A percentile compares a stretch with the other conserved stretches of the same genome.
These are phyloP conservation scores for Pterocarpus macrocarpus DNA, from an alignment of 306 rosid genomes.

Conservation along the genomic window DNA sequence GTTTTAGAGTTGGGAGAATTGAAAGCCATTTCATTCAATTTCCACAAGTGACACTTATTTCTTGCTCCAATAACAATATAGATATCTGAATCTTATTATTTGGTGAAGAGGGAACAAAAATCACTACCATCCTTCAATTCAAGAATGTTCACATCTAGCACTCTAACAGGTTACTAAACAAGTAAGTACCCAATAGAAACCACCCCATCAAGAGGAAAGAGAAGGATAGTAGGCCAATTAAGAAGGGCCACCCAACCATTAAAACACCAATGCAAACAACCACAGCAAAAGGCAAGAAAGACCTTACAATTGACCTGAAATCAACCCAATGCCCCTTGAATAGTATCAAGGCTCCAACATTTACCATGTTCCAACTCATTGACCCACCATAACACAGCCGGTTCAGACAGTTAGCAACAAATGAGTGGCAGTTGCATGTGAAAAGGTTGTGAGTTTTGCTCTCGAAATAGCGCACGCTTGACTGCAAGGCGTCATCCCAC, in stretches of 20 bases:
- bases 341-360: constrained; percentile 73
- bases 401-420: constrained; percentile 81
- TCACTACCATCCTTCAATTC: constrained; percentile 37
- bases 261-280: constrained; percentile 73
- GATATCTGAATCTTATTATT: constrained; percentile 5
- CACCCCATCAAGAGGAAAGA: constrained; percentile 80
- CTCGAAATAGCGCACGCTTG: constrained; percentile 70
- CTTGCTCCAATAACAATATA: constrained; percentile 31
- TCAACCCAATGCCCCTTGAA: constrained; percentile 90
- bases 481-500: constrained; percentile 85
- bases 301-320: constrained; percentile 65
- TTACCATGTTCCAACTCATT: constrained; percentile 93
- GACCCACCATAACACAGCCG: constrained; percentile 79
- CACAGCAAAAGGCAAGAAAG: constrained; percentile 81
- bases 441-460: constrained; percentile 81
- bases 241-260: constrained; percentile 86
- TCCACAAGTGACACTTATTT: constrained; percentile 4
- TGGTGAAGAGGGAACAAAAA: constrained; percentile 19
- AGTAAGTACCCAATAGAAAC: constrained; percentile 76
- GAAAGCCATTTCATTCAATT: constrained; percentile 16
- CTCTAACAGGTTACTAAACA: constrained; percentile 64
- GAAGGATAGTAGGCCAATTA: constrained; percentile 66
- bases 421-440: constrained; percentile 89
- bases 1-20: neutral
- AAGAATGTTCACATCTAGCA: constrained; percentile 56